Base-by-base conservation (phyloP, 371 early-diverging fungal genomes). In the Nematocida ausubeli region DNA sequence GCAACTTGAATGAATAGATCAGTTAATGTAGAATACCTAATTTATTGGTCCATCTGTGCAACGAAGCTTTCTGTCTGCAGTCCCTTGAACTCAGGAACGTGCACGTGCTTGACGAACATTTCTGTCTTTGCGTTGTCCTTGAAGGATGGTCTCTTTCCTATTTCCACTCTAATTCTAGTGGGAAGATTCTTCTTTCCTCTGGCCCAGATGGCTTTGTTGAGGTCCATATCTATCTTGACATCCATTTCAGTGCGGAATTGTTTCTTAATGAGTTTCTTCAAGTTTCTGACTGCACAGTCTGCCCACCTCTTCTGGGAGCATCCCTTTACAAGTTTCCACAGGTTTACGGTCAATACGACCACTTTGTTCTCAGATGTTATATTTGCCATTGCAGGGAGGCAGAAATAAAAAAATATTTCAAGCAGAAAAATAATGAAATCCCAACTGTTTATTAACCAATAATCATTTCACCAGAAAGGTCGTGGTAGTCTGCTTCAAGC, bases 401-500 rank as follows among this genome's bases (percentile, higher is more conserved):
- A 58, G 39, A 58, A 58, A 35, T 35, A 69, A 44, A 69, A 69
- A 69, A 69, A 54, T 54, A 54, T 54, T 54, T 69, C 30, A 56
- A 69, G 35, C 4, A 44, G 26, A 69, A 69, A 69, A 69, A 14
- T 28, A 51, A 50, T 52, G 44, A 37, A 35, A 58, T 16, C 32
- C 34, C 2, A 58, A 22, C 28, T 35, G 39, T 54, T 54, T 62
- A 62, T 62, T 62, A 35, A 19, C 42, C 42, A 62, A 62, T 9
- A 12, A 39, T 62, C 42, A 54, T 54, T 4, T 69, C 49, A 40
- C 24, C 40, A 7, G 68, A 32, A 26, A 69, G 54, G 12, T 62
- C 64, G 35, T 51, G 26, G 88, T 96, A 98, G 88, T 98, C 97
- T 89, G 93, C 92, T 89, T 96, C 96, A 68, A 98, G 91, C 70